A percentile compares a stretch with the other conserved stretches of the same genome.
These are phyloP conservation scores for Myxozyma kluyveri DNA, from an alignment of 805 yeast genomes.

Conservation along the genomic window DNA sequence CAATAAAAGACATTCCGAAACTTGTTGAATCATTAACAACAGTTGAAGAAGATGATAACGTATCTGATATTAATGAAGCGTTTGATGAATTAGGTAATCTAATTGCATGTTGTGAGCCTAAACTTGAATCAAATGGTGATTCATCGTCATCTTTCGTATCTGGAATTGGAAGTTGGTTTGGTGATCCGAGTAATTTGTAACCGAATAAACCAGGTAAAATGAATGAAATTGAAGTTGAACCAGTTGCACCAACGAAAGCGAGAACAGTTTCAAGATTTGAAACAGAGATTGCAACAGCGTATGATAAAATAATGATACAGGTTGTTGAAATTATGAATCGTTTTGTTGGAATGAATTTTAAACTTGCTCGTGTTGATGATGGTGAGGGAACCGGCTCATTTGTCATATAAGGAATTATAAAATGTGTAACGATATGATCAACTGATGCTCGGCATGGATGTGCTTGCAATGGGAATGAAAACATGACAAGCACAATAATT, in stretches of 20 bases:
- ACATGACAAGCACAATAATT: conserved; percentile 72
- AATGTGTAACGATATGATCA: conserved; percentile 53
- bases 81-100: conserved; percentile 2
- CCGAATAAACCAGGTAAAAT: conserved; percentile 88
- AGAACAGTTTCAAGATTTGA: conserved; percentile 75
- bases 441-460: conserved; percentile 86
- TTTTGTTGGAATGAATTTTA: conserved; percentile 14
- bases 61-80: neutral
- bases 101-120: conserved; percentile 8
- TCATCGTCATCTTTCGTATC: conserved; percentile 16
- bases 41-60: neutral
- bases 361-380: conserved; percentile 36
- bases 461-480: conserved; percentile 86
- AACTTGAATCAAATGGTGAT: conserved; percentile 6
- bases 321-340: conserved; percentile 45
- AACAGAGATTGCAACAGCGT: conserved; percentile 62
- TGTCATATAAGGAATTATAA: conserved; percentile 1
- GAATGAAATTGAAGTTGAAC: conserved; percentile 87
- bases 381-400: conserved; percentile 38
- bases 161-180: conserved; percentile 20
- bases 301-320: conserved; percentile 52
- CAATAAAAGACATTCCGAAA: neutral
- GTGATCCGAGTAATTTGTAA: conserved; percentile 59
- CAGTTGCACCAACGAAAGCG: conserved; percentile 89
- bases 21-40: neutral